Evolutionary conservation across 2,329 filamentous ascomycete genomes (phyloP).

Genomic region (Epichloe hybrida): DNA sequence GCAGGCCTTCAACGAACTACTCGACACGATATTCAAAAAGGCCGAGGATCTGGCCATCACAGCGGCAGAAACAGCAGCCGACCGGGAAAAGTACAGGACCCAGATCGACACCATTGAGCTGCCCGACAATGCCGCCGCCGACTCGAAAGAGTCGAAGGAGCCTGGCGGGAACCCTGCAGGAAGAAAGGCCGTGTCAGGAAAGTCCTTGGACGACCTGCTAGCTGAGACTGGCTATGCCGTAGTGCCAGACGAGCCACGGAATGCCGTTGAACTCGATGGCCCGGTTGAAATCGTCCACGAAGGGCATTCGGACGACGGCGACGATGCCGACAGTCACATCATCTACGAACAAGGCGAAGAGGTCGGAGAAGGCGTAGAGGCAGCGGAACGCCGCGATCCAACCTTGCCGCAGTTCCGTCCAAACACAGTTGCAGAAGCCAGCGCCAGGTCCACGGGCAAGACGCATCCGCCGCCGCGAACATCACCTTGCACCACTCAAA

Average conservation of each 20-base stretch:
- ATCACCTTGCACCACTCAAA: neutral
- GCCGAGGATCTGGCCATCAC: constrained; percentile 65
- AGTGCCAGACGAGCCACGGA: constrained; percentile 17
- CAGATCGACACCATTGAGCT: constrained; percentile 30
- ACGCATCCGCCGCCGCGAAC: neutral
- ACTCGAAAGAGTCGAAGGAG: neutral
- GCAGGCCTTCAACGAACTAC: constrained; percentile 79
- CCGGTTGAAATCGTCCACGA: constrained; percentile 13
- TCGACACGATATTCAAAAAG: constrained; percentile 72
- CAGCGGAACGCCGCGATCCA: constrained; percentile 33
- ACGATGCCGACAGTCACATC: neutral
- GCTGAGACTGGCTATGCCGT: constrained; percentile 31
- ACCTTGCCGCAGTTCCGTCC: constrained; percentile 58
- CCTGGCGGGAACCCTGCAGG: neutral
- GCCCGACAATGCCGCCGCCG: constrained; percentile 11
- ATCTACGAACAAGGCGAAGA: constrained; percentile 1
- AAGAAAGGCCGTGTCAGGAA: constrained; percentile 8
- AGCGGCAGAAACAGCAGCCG: constrained; percentile 46
- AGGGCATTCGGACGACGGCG: constrained; percentile 5
- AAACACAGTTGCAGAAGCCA: constrained; percentile 25
- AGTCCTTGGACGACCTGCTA: constrained; percentile 25
- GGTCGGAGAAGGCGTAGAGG: constrained; percentile 11
- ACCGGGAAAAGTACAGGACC: constrained; percentile 43
- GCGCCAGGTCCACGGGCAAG: constrained; percentile 3
- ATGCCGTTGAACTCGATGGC: constrained; percentile 20